Conservation (phyloP, 192 early-diverging fungal genomes). For the Backusella australiensis region DNA sequence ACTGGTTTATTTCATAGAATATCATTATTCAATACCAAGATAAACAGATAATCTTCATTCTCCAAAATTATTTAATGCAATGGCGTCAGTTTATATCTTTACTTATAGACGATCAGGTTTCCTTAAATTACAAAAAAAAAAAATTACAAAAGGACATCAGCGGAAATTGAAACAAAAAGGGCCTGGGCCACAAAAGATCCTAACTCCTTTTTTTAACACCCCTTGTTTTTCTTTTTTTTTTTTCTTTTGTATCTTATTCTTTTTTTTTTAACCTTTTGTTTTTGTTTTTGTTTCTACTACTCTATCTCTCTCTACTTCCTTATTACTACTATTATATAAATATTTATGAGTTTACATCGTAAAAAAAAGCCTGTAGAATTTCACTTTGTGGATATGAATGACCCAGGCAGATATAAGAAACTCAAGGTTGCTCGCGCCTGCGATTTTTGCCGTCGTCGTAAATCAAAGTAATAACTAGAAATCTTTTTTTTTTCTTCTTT, state of each 20-base stretch:
- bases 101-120: neutral
- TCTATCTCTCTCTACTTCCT: neutral
- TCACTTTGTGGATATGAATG: slow-evolving; percentile 37
- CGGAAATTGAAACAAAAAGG: neutral
- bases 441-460: slow-evolving; percentile 32
- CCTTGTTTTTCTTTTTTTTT: slow-evolving; percentile 19
- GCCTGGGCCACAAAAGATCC: neutral
- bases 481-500: neutral
- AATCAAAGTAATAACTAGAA: slow-evolving; percentile 32
- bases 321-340: neutral
- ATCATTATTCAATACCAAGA: neutral
- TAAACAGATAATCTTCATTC: neutral
- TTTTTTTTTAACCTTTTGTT: slow-evolving; percentile 12
- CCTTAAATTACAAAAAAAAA: neutral
- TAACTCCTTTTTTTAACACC: slow-evolving; percentile 1
- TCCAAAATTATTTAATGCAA: neutral
- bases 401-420: slow-evolving; percentile 34
- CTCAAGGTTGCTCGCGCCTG: slow-evolving; percentile 33
- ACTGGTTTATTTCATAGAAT: neutral
- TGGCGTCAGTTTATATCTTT: slow-evolving; percentile 2
- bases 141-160: neutral
- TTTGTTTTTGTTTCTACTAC: neutral
- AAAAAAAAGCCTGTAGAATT: slow-evolving; percentile 31
- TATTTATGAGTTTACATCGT: slow-evolving; percentile 11
- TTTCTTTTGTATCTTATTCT: slow-evolving; percentile 8